Conservation (phyloP, 208 protist genomes). For the Trichomonas vaginalis region DNA sequence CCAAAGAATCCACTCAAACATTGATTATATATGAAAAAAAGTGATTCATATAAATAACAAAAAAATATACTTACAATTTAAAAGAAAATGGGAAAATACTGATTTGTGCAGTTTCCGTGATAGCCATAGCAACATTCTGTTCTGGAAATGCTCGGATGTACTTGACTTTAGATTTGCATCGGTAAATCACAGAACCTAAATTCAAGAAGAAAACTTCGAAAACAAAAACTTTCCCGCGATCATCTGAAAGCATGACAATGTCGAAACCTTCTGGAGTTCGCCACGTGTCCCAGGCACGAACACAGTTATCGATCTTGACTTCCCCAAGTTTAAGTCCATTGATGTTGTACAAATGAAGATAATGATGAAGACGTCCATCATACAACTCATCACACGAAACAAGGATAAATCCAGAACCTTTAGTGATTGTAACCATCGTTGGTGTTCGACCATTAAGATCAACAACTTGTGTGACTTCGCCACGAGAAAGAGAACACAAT, state of each 20-base stretch:
- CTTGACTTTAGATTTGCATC: not conserved
- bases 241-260: not conserved
- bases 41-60: too few relatives aligned
- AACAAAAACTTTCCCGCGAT: not conserved
- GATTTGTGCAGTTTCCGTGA: not conserved
- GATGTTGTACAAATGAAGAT: not conserved
- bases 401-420: not conserved
- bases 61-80: not conserved
- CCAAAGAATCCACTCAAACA: too few relatives aligned
- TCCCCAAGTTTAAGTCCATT: not conserved
- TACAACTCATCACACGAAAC: not conserved
- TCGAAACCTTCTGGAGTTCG: not conserved
- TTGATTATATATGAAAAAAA: too few relatives aligned
- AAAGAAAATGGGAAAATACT: not conserved
- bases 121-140: not conserved
- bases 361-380: not conserved
- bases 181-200: not conserved
- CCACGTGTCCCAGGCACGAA: not conserved
- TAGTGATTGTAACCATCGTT: not conserved
- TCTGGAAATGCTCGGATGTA: not conserved
- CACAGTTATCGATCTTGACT: not conserved
- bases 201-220: not conserved
- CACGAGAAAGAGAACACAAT: not conserved
- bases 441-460: not conserved
- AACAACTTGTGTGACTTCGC: not conserved